Conservation (phyloP, 768 basidiomycete species). For the Tulasnella sp. region DNA sequence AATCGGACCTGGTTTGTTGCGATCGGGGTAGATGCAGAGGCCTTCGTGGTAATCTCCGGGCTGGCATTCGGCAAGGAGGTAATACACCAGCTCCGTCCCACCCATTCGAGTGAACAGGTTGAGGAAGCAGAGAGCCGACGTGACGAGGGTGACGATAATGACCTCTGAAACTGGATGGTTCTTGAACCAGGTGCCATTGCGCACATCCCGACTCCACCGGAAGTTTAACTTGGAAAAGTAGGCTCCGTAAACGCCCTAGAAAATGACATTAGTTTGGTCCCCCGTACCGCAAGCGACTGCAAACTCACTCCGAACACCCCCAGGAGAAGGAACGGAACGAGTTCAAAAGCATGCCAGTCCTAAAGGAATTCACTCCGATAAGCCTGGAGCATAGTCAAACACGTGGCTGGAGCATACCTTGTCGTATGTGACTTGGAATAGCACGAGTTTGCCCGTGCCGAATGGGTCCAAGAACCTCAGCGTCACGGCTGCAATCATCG, state of each 20-base stretch:
- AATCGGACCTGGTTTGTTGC: constrained; percentile 43
- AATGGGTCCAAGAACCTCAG: constrained; percentile 71
- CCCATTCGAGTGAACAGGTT: constrained; percentile 92
- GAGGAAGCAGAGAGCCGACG: constrained; percentile 72
- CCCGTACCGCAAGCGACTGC: background rate
- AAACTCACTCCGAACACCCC: constrained; percentile 78
- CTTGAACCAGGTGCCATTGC: constrained; percentile 76
- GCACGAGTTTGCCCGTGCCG: constrained; percentile 87
- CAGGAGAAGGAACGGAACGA: constrained; percentile 76
- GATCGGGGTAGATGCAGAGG: constrained; percentile 65
- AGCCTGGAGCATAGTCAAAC: background rate
- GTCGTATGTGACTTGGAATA: constrained; percentile 88
- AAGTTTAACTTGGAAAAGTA: constrained; percentile 89
- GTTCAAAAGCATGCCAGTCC: constrained; percentile 92
- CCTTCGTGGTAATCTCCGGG: constrained; percentile 55
- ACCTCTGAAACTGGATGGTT: constrained; percentile 80
- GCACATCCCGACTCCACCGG: constrained; percentile 78
- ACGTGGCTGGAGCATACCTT: constrained; percentile 45
- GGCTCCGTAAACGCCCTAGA: constrained; percentile 87
- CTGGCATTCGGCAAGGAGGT: constrained; percentile 83
- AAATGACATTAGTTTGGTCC: background rate
- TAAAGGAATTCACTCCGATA: constrained; percentile 35
- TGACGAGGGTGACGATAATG: constrained; percentile 70
- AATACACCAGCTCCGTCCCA: constrained; percentile 91
- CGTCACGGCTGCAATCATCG: constrained; percentile 38